Conservation (phyloP, 1,284 basidiomycete genomes). For the Mrakiaceae sp. region DNA sequence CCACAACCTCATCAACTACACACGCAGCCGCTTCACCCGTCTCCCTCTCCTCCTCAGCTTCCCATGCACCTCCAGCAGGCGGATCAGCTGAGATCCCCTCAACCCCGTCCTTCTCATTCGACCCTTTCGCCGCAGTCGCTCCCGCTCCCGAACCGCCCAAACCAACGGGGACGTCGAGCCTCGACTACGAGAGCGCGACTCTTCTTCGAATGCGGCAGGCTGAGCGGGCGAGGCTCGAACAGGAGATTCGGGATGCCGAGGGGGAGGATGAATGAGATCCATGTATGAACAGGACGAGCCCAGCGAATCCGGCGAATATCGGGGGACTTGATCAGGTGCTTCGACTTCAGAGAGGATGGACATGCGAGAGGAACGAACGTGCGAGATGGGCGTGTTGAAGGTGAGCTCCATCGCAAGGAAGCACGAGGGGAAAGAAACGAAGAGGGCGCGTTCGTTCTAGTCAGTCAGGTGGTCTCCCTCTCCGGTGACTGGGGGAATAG, state of each 20-base stretch:
- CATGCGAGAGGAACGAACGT: too few species aligned
- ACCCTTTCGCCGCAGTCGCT: background rate
- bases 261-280: constrained; percentile 4
- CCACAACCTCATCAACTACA: background rate
- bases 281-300: too few species aligned
- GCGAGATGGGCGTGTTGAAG: too few species aligned
- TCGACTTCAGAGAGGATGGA: too few species aligned
- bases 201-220: constrained; percentile 17
- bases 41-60: background rate
- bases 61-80: background rate
- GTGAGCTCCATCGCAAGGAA: too few species aligned
- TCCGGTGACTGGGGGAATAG: too few species aligned
- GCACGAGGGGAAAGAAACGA: too few species aligned
- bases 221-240: constrained; percentile 16
- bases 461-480: too few species aligned
- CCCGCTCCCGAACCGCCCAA: background rate
- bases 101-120: constrained; percentile 12
- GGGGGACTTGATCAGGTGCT: too few species aligned
- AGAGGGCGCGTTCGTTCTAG: too few species aligned
- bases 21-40: background rate
- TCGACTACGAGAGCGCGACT: constrained; percentile 16
- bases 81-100: background rate
- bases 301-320: too few species aligned
- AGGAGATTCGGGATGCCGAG: constrained; percentile 17
- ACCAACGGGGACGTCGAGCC: background rate